Conservation (phyloP, 1,139 yeast genomes). For the Casaregolazyma lundiana region DNA sequence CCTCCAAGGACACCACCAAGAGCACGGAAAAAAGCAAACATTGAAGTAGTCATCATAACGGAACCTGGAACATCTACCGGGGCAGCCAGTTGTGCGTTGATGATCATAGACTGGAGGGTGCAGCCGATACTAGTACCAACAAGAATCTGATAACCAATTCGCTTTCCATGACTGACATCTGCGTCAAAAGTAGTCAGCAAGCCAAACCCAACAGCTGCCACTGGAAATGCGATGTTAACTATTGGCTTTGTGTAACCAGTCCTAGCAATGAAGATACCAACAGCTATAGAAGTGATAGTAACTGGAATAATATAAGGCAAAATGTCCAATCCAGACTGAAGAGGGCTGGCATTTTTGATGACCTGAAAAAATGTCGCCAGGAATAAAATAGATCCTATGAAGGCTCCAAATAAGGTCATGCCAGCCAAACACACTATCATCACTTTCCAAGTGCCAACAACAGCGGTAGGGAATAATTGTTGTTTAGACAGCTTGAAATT, state of each 20-base stretch:
- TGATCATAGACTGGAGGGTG: slow-evolving; percentile 46
- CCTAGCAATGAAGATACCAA: slow-evolving; percentile 45
- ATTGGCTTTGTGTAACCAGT: slow-evolving; percentile 48
- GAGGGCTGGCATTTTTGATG: slow-evolving; percentile 44
- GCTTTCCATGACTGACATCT: slow-evolving; percentile 36
- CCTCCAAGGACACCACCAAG: slow-evolving; percentile 48
- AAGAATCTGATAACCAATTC: slow-evolving; percentile 51
- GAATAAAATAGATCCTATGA: slow-evolving; percentile 44
- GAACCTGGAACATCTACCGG: slow-evolving; percentile 47
- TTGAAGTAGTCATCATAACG: slow-evolving; percentile 45
- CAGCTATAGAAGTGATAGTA: slow-evolving; percentile 43
- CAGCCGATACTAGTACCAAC: slow-evolving; percentile 53
- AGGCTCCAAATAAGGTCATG: slow-evolving; percentile 41
- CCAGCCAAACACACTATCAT: slow-evolving; percentile 39
- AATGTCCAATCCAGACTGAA: slow-evolving; percentile 55
- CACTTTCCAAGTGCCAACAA: slow-evolving; percentile 38
- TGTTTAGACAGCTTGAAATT: slow-evolving; percentile 43
- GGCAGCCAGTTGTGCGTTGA: slow-evolving; percentile 49
- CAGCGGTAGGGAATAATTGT: slow-evolving; percentile 44
- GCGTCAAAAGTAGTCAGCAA: slow-evolving; percentile 40
- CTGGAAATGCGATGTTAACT: slow-evolving; percentile 40
- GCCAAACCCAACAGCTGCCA: slow-evolving; percentile 51
- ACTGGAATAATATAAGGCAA: slow-evolving; percentile 53
- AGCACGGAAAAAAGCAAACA: slow-evolving; percentile 45
- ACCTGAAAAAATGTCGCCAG: slow-evolving; percentile 56